Percentiles rank a stretch among this genome's conserved stretches.
These are phyloP conservation scores for Alectoria sarmentosa DNA, from an alignment of 495 filamentous ascomycete genomes.

Conservation along the genomic window DNA sequence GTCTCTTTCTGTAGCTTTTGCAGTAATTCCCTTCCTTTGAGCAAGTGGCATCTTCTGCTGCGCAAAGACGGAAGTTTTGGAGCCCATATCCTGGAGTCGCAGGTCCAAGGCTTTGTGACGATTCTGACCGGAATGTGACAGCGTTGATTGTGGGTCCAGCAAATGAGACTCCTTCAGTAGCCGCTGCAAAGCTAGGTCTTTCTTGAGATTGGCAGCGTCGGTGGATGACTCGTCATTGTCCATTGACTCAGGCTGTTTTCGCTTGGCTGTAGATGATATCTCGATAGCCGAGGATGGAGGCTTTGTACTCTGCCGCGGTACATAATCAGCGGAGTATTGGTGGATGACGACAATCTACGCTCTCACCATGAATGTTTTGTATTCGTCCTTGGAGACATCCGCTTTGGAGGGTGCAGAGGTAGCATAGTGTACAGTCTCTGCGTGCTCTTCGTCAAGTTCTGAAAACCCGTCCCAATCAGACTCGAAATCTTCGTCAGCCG, in stretches of 20 bases:
- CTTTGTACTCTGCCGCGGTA: constrained; percentile 33
- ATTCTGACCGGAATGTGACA: constrained; percentile 55
- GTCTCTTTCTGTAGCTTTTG: constrained; percentile 57
- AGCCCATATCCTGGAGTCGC: constrained; percentile 71
- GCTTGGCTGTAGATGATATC: constrained; percentile 29
- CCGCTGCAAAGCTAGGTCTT: constrained; percentile 85
- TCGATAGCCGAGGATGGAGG: constrained; percentile 45
- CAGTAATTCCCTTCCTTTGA: constrained; percentile 69
- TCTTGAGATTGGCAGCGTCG: constrained; percentile 67
- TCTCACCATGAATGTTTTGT: constrained; percentile 71
- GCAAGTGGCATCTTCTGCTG: constrained; percentile 81
- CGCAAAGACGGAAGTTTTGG: constrained; percentile 61
- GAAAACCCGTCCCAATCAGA: constrained; percentile 64
- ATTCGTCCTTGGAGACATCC: constrained; percentile 57
- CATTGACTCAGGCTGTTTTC: constrained; percentile 30
- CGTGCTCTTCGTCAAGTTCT: constrained; percentile 35
- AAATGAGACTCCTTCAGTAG: constrained; percentile 90
- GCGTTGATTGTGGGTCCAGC: constrained; percentile 58
- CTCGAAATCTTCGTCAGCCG: constrained; percentile 26
- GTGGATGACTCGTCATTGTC: constrained; percentile 44
- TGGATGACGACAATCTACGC: not conserved
- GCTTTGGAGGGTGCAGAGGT: constrained; percentile 30
- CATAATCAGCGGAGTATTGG: not conserved
- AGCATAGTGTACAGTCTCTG: constrained; percentile 64
- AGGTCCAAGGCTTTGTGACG: constrained; percentile 74